Conservation (phyloP, 164 flowering plant genomes). For the Stephania yunnanensis region DNA sequence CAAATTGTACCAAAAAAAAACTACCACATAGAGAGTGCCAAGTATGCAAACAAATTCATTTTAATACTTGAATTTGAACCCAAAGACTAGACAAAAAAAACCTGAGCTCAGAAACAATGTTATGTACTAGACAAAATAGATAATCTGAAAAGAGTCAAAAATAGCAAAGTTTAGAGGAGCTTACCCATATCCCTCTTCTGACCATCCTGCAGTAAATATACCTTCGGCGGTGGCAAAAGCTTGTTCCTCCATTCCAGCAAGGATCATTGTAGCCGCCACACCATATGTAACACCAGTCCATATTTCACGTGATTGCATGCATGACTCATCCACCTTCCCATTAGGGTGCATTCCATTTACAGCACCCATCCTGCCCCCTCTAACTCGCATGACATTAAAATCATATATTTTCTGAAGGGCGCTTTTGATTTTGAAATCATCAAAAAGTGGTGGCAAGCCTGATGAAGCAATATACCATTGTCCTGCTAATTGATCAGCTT, state of each 20-base stretch:
- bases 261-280: conserved; percentile 80
- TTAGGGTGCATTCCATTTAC: conserved; percentile 89
- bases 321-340: conserved; percentile 81
- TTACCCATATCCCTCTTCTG: conserved; percentile 93
- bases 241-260: conserved; percentile 70
- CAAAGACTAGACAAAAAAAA: too few relatives aligned
- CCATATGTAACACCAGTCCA: conserved; percentile 93
- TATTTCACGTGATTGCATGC: conserved; percentile 96
- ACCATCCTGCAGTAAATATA: conserved; percentile 81
- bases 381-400: conserved; percentile 80
- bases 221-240: conserved; percentile 85
- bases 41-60: too few relatives aligned
- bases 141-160: neutral
- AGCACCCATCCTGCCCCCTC: conserved; percentile 89
- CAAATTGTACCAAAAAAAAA: too few relatives aligned
- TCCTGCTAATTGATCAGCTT: conserved; percentile 91
- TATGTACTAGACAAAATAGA: neutral
- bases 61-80: too few relatives aligned
- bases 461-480: conserved; percentile 90
- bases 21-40: too few relatives aligned
- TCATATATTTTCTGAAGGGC: conserved; percentile 65
- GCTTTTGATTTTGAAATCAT: conserved; percentile 58
- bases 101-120: too few relatives aligned
- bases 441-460: conserved; percentile 77
- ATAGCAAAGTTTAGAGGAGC: conserved; percentile 11